Base-by-base conservation (phyloP, 805 yeast genomes). In the Metschnikowia hibisci region DNA sequence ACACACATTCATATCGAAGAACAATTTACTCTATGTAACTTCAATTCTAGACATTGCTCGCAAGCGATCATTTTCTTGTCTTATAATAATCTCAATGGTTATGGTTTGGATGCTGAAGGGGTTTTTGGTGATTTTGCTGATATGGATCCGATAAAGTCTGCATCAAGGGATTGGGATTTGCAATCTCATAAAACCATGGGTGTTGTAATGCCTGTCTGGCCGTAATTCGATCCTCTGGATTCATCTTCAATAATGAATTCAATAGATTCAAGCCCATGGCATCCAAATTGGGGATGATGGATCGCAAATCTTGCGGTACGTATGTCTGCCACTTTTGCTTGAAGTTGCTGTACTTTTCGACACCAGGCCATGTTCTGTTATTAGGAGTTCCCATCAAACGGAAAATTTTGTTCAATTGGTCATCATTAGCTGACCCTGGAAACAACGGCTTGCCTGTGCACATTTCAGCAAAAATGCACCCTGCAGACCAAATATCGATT, bases 401-500 rank as follows among this genome's bases (percentile, higher is more conserved):
- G 71, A 93, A 93, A 41, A 93, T 93, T 61, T 87, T 87, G 64
- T 84, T 78, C 55, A 93, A 75, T 65, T 93, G 98, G 66, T 93
- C 99, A 43, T 93, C 97, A 64, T 91, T 95, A 32, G 96, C 87
- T 10, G 91, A 82, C 26, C 99, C 99, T 15, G 98, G 96, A 65
- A 93, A 93, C 40, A 93, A 71, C 1, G 99, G 98, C 57, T 91
- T 84, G 26, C 99, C 96, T n/a, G 96, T 87, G 59, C 93, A 84
- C 98, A 93, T 91, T 61, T 93, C 99, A 3, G 97, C 98, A 62
- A 93, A 78, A 42, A 93, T 93, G 67, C 99, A 93, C 12, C 99
- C 99, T 12, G 96, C 95, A 13, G 96, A 88, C 99, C 99, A 93
- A 69, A 93, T 87, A 62, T 93, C 99, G 47, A 93, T 95, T 7